These are phyloP conservation scores for Ocimum tenuiflorum DNA, from an alignment of 257 asterid species.

Conservation along the genomic window DNA sequence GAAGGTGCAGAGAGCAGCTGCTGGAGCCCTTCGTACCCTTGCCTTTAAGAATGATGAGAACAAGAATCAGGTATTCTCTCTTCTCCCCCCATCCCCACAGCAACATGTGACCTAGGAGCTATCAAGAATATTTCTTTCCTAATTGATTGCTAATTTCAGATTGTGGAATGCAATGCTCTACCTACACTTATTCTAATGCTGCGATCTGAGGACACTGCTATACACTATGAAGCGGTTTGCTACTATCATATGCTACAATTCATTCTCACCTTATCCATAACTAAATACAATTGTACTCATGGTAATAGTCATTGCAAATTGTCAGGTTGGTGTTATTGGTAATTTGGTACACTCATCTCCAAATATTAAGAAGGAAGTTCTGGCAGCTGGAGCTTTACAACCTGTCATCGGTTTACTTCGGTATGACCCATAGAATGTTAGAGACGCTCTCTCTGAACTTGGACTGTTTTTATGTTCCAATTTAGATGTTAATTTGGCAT, in stretches of 20 bases:
- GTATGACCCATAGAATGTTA: slow-evolving; percentile 26
- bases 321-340: slow-evolving; percentile 97
- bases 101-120: not conserved
- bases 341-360: slow-evolving; percentile 98
- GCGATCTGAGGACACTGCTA: slow-evolving; percentile 90
- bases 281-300: not conserved
- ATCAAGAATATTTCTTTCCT: not conserved
- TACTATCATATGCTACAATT: not conserved
- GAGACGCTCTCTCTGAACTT: not conserved
- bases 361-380: slow-evolving; percentile 92
- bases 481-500: slow-evolving; percentile 3
- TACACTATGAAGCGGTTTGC: slow-evolving; percentile 97
- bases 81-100: not conserved
- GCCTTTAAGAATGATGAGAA: slow-evolving; percentile 97
- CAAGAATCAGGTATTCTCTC: slow-evolving; percentile 66
- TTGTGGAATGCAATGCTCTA: slow-evolving; percentile 94
- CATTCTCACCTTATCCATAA: not conserved
- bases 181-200: slow-evolving; percentile 92
- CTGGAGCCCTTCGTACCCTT: slow-evolving; percentile 94
- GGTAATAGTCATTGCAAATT: slow-evolving; percentile 18
- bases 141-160: slow-evolving; percentile 45
- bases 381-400: slow-evolving; percentile 93
- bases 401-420: slow-evolving; percentile 96
- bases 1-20: slow-evolving; percentile 99
- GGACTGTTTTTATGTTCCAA: not conserved